These are phyloP conservation scores for Dothistroma septosporum DNA, from an alignment of 2,329 filamentous ascomycete genomes.

Conservation along the genomic window DNA sequence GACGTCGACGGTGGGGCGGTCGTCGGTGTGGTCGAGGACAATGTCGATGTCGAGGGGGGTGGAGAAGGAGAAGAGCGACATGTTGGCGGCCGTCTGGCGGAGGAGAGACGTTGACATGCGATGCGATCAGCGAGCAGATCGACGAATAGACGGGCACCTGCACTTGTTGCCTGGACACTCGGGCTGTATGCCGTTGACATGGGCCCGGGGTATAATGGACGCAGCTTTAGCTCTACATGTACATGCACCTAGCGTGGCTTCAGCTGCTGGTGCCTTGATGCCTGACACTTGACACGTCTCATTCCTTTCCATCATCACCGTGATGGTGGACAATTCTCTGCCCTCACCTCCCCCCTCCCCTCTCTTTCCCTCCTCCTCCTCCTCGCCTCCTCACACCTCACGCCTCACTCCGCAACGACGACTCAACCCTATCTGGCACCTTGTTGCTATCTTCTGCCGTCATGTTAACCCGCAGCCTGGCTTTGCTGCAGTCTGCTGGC, in stretches of 20 bases:
- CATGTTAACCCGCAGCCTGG: too few species aligned
- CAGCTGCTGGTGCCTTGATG: neutral
- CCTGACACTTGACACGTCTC: neutral
- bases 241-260: neutral
- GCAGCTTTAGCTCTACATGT: neutral
- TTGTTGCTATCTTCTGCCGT: too few species aligned
- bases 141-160: too few species aligned
- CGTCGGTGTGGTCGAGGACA: conserved; percentile 90
- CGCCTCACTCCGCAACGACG: too few species aligned
- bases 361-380: too few species aligned
- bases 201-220: neutral
- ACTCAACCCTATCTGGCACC: too few species aligned
- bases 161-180: neutral
- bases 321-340: neutral
- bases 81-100: conserved; percentile 37
- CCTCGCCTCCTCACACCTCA: too few species aligned
- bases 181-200: neutral
- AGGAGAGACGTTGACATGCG: neutral
- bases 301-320: neutral
- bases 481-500: too few species aligned
- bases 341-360: too few species aligned
- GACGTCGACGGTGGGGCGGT: conserved; percentile 91
- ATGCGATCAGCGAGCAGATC: neutral
- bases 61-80: conserved; percentile 95
- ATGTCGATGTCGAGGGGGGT: conserved; percentile 98